Conservation (phyloP, 139 green algal species). For the Helicosporidium sp. region DNA sequence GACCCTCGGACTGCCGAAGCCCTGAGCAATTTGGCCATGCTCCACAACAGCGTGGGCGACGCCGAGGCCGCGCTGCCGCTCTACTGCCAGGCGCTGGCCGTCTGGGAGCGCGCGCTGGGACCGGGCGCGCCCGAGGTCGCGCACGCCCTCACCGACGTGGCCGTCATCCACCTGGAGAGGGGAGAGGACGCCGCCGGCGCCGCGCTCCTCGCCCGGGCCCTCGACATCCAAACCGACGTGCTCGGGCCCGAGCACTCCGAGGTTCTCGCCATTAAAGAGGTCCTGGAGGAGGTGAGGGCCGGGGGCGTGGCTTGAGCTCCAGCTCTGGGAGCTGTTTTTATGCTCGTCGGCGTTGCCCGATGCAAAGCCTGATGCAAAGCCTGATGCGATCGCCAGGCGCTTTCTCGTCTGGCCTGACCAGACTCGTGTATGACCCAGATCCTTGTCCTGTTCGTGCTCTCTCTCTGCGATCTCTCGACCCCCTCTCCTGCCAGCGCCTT, state of each 20-base stretch:
- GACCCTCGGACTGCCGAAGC: conserved; percentile 23
- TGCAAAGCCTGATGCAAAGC: no score
- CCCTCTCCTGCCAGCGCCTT: no score
- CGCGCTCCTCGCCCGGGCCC: conserved; percentile 61
- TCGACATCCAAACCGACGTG: conserved; percentile 50
- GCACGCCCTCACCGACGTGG: conserved; percentile 80
- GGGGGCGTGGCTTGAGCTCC: not conserved
- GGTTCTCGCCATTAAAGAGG: conserved; percentile 73
- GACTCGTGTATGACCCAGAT: no score
- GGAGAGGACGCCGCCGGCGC: conserved; percentile 48
- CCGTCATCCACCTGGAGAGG: conserved; percentile 71
- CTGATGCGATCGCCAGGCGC: no score
- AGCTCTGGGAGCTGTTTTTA: no score
- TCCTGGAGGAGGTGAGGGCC: conserved; percentile 40
- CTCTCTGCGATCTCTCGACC: no score
- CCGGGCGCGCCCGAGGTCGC: conserved; percentile 56
- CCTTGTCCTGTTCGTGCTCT: no score
- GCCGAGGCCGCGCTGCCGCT: conserved; percentile 42
- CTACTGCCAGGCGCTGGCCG: conserved; percentile 62
- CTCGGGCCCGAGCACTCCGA: conserved; percentile 72
- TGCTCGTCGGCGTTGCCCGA: no score
- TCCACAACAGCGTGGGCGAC: conserved; percentile 42
- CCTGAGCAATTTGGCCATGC: conserved; percentile 59
- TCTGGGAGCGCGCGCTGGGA: conserved; percentile 50
- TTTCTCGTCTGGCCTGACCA: no score